Percentiles rank a stretch among this genome's conserved stretches.
Evolutionary conservation across 2,329 filamentous ascomycete species (phyloP).

Genomic region (Hypoxylon sp.): DNA sequence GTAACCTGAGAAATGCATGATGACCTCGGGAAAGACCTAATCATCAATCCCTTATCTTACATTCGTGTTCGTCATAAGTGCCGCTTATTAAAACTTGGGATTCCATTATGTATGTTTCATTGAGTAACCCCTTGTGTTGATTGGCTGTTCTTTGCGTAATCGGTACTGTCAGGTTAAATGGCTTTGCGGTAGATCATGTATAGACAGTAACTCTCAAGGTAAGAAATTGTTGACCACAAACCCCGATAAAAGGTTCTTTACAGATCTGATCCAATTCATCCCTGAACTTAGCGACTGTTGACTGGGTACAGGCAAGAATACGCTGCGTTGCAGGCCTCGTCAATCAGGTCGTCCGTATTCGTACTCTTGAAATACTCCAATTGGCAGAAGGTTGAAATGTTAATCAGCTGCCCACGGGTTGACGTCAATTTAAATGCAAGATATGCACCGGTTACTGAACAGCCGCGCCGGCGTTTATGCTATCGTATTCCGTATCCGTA

Average conservation of each 20-base stretch:
- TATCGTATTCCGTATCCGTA: conserved; percentile 39
- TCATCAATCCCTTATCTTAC: background rate
- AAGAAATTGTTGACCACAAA: background rate
- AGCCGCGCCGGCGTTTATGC: conserved; percentile 15
- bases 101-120: background rate
- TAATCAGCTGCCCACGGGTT: conserved; percentile 16
- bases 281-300: background rate
- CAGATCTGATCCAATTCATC: background rate
- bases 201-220: background rate
- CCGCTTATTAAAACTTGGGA: background rate
- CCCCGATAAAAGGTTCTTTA: background rate
- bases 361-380: conserved; percentile 12
- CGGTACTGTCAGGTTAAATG: background rate
- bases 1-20: background rate
- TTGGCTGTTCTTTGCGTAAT: background rate
- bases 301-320: background rate
- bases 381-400: conserved; percentile 17
- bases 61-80: background rate
- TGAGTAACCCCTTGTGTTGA: background rate
- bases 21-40: background rate
- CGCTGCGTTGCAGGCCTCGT: background rate
- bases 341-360: conserved; percentile 29
- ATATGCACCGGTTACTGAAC: conserved; percentile 18
- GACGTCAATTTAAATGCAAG: conserved; percentile 17
- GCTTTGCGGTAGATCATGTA: background rate